Conservation (phyloP, 1,139 yeast species). For the Saccharomycopsis crataegensis region DNA sequence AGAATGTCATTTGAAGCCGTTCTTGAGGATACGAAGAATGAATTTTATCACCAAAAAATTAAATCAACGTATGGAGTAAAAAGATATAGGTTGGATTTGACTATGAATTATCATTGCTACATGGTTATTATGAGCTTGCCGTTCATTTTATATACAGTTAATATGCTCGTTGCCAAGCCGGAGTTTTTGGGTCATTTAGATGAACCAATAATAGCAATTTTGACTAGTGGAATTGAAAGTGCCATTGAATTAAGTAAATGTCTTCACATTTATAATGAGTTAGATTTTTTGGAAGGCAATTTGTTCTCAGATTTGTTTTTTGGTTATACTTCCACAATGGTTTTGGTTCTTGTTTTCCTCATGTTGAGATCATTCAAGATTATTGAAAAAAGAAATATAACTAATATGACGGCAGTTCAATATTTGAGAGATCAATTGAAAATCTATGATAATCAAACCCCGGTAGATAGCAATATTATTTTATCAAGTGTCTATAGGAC, state of each 20-base stretch:
- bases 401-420: neutral
- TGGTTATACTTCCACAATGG: slow-evolving; percentile 35
- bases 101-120: slow-evolving; percentile 33
- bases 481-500: slow-evolving; percentile 31
- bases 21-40: slow-evolving; percentile 27
- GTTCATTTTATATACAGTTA: slow-evolving; percentile 31
- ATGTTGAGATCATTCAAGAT: slow-evolving; percentile 28
- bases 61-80: slow-evolving; percentile 15
- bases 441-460: slow-evolving; percentile 23
- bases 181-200: slow-evolving; percentile 27
- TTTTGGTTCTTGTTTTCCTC: slow-evolving; percentile 29
- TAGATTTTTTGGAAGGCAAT: slow-evolving; percentile 34
- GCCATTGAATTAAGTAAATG: slow-evolving; percentile 32
- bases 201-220: slow-evolving; percentile 31
- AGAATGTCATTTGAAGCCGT: slow-evolving; percentile 17
- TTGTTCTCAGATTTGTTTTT: slow-evolving; percentile 34
- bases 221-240: slow-evolving; percentile 33
- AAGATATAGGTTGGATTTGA: slow-evolving; percentile 34
- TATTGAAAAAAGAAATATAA: slow-evolving; percentile 17
- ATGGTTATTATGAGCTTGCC: slow-evolving; percentile 34
- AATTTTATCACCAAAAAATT: slow-evolving; percentile 14
- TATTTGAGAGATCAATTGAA: slow-evolving; percentile 25
- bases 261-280: slow-evolving; percentile 27
- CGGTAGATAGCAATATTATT: slow-evolving; percentile 28
- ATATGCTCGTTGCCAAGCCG: slow-evolving; percentile 23